phyloP scores from a whole-genome alignment of 768 basidiomycete genomes.

The Infundibulicybe gibba region DNA sequence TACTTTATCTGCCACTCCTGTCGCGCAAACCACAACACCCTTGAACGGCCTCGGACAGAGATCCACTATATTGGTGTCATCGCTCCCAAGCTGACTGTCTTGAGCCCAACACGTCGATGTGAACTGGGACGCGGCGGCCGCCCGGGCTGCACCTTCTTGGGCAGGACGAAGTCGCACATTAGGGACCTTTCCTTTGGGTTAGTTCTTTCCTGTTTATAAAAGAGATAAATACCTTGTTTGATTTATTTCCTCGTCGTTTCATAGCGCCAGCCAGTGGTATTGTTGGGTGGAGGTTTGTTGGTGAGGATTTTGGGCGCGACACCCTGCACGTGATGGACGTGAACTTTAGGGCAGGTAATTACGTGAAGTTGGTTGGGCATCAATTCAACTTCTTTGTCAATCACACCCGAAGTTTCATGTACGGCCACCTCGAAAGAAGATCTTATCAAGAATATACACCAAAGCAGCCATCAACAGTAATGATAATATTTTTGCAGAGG shows the following conservation, averaged over 20 bases:
- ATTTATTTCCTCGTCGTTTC: not conserved
- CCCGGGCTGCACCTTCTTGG: conserved; percentile 27
- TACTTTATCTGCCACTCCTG: conserved; percentile 80
- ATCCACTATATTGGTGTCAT: conserved; percentile 41
- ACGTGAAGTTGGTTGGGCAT: too few relatives aligned
- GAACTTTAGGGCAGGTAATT: too few relatives aligned
- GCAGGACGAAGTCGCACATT: conserved; percentile 80
- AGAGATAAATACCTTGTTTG: not conserved
- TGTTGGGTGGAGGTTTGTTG: too few relatives aligned
- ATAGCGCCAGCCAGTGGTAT: not conserved
- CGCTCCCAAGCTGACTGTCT: conserved; percentile 47
- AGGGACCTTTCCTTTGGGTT: conserved; percentile 50
- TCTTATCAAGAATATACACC: too few relatives aligned
- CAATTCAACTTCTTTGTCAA: too few relatives aligned
- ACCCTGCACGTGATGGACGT: too few relatives aligned
- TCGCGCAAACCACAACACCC: conserved; percentile 66
- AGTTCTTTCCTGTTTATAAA: conserved; percentile 17
- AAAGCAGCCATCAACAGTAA: too few relatives aligned
- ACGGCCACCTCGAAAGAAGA: too few relatives aligned
- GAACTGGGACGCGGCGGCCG: conserved; percentile 16
- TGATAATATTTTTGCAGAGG: too few relatives aligned
- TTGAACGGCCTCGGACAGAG: conserved; percentile 65
- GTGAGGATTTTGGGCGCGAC: too few relatives aligned
- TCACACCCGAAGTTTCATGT: too few relatives aligned
- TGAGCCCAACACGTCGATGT: conserved; percentile 36